phyloP scores from a whole-genome alignment of 371 early-diverging fungal species.

The Mucor indicus region DNA sequence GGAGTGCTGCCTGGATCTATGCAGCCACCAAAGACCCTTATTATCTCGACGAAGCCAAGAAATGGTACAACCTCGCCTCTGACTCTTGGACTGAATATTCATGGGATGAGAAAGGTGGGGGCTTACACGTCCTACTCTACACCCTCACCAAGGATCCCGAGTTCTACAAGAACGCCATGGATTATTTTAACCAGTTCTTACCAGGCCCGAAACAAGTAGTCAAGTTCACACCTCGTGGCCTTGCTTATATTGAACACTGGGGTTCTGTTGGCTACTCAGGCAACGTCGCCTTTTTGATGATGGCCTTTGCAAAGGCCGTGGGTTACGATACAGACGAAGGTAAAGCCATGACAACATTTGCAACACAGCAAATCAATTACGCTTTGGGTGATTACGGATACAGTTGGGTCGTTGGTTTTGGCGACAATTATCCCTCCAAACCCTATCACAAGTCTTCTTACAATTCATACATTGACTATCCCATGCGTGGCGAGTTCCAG shows the following conservation, averaged over 20 bases:
- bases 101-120: constrained; percentile 57
- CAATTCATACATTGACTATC: constrained; percentile 56
- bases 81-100: constrained; percentile 51
- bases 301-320: constrained; percentile 48
- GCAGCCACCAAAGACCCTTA: constrained; percentile 42
- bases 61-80: constrained; percentile 25
- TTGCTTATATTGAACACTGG: constrained; percentile 55
- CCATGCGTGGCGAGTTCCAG: constrained; percentile 47
- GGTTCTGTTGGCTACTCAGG: constrained; percentile 56
- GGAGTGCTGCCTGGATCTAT: constrained; percentile 52
- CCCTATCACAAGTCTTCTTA: constrained; percentile 60
- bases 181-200: constrained; percentile 48
- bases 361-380: constrained; percentile 58
- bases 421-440: constrained; percentile 46
- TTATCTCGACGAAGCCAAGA: constrained; percentile 42
- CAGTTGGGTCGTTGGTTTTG: constrained; percentile 58
- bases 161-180: constrained; percentile 48
- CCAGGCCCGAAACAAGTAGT: constrained; percentile 39
- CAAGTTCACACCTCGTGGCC: constrained; percentile 54
- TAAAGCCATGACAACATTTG: constrained; percentile 42
- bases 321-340: constrained; percentile 29
- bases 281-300: constrained; percentile 49
- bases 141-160: constrained; percentile 37
- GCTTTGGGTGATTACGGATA: constrained; percentile 58
- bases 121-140: constrained; percentile 45